Base-by-base conservation (phyloP, 768 basidiomycete species). In the Boletus subcaerulescens region DNA sequence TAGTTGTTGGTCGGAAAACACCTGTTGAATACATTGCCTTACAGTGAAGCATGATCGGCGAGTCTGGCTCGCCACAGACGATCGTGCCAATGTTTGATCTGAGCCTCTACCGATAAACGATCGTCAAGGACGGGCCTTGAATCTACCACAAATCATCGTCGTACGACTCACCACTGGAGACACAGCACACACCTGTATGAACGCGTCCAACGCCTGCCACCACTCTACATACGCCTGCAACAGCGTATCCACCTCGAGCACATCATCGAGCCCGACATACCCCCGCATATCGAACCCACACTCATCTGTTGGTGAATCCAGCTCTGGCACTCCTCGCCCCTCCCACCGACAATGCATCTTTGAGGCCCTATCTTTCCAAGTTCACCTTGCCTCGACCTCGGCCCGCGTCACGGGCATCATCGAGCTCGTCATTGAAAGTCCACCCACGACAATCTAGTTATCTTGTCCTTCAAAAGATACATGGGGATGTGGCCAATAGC, bases 141-240 rank as follows among this genome's bases (percentile, higher is more conserved):
- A 80, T 76, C 79, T 80, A 39, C 4, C 12, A 17, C 13, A 3
- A 22, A 26, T 43, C 38, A 36, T 33, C 33, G 6, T 22, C 40
- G 12, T 11, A 15, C 22, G 18, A 38, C 26, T 29, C 26, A 29
- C 26, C 1, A 29, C 26, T 29, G 26, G 9, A 26, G 32, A 20
- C 15, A 14, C 14, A 9, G 13, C 12, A 57, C 38, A 11, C 24
- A 52, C 89, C 83, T 92, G 89, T 20, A 96, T 74, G 66, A 92
- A 89, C 29, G 79, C 74, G 60, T 89, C 81, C 58, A 98, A 83
- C 56, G 76, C 74, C 7, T 75, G 61, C 87, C 93, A 98, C 70
- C 93, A 75, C 12, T 73, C 68, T 9, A 77, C 66, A 64, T 97
- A 96, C 17, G 71, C 69, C 38, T 65, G 65, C 56, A 98, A 72